Percentiles rank a stretch among this genome's conserved stretches.
Conservation (phyloP, 805 yeast species). For the Teunomyces gatunensis region DNA sequence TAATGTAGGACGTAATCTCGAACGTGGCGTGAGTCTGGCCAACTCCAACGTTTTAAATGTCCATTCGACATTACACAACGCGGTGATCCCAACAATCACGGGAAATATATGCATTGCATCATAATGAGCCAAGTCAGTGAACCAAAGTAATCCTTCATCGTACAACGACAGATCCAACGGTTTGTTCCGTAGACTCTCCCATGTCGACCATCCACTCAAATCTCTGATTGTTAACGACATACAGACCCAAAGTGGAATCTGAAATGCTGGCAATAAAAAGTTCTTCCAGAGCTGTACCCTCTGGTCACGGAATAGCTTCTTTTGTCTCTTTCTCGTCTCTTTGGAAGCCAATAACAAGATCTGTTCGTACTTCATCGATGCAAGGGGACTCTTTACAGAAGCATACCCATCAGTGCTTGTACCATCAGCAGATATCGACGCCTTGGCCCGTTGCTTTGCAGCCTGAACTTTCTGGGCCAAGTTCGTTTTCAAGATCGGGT, state of each 20-base stretch:
- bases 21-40: slow-evolving; percentile 42
- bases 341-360: slow-evolving; percentile 70
- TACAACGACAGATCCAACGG: slow-evolving; percentile 51
- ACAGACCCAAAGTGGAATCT: slow-evolving; percentile 83
- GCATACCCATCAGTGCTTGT: slow-evolving; percentile 6
- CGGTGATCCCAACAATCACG: slow-evolving; percentile 61
- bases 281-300: slow-evolving; percentile 81
- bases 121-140: slow-evolving; percentile 53
- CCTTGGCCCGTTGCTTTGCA: slow-evolving; percentile 23
- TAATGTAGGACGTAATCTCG: slow-evolving; percentile 51
- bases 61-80: slow-evolving; percentile 82
- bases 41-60: slow-evolving; percentile 62
- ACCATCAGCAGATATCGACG: slow-evolving; percentile 15
- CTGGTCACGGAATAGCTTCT: slow-evolving; percentile 60
- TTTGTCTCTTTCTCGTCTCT: slow-evolving; percentile 76
- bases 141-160: slow-evolving; percentile 60
- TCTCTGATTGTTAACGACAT: slow-evolving; percentile 74
- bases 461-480: slow-evolving; percentile 48
- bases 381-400: slow-evolving; percentile 28
- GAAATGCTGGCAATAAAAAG: slow-evolving; percentile 69
- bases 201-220: slow-evolving; percentile 64
- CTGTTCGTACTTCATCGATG: slow-evolving; percentile 68
- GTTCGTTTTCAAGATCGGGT: slow-evolving; percentile 66
- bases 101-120: slow-evolving; percentile 71
- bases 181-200: slow-evolving; percentile 40